A percentile compares a stretch with the other conserved stretches of the same genome.
phyloP scores from a whole-genome alignment of 176 grass and related monocot genomes.

The Saccharum spontaneum region DNA sequence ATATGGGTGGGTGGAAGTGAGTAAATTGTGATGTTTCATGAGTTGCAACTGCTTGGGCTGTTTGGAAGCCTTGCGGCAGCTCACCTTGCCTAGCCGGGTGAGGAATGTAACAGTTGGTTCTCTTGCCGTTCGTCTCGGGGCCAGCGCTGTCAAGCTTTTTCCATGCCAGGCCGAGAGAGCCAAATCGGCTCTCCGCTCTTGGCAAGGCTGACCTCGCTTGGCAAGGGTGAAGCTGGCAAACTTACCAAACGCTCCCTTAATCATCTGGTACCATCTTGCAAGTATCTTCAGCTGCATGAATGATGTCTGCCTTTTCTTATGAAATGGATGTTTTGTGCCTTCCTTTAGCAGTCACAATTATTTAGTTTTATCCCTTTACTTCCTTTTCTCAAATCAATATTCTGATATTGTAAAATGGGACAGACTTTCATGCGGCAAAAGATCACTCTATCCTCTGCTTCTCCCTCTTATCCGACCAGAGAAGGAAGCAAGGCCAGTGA shows the following conservation, averaged over 20 bases:
- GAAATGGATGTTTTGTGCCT: not conserved
- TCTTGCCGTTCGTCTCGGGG: too few species aligned
- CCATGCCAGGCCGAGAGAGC: too few species aligned
- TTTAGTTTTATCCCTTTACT: conserved; percentile 12
- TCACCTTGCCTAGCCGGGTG: too few species aligned
- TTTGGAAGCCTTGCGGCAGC: too few species aligned
- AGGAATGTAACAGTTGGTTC: too few species aligned
- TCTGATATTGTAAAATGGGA: conserved; percentile 56
- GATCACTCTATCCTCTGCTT: conserved; percentile 65
- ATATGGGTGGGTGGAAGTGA: not conserved
- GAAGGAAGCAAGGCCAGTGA: conserved; percentile 51
- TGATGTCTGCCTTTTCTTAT: conserved; percentile 17
- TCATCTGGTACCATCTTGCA: not conserved
- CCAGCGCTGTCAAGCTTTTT: too few species aligned
- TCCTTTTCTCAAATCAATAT: conserved; percentile 29
- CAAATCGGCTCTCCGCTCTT: too few species aligned
- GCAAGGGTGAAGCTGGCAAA: too few species aligned
- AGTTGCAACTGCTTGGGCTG: not conserved
- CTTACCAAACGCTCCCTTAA: not conserved
- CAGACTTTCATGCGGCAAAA: conserved; percentile 99
- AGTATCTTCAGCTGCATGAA: not conserved
- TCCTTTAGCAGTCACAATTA: not conserved
- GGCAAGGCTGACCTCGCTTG: too few species aligned
- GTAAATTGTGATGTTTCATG: conserved; percentile 1
- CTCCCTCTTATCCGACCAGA: conserved; percentile 54